Evolutionary conservation across 1,284 basidiomycete species (phyloP).

Genomic region (Malassezia arunalokei): DNA sequence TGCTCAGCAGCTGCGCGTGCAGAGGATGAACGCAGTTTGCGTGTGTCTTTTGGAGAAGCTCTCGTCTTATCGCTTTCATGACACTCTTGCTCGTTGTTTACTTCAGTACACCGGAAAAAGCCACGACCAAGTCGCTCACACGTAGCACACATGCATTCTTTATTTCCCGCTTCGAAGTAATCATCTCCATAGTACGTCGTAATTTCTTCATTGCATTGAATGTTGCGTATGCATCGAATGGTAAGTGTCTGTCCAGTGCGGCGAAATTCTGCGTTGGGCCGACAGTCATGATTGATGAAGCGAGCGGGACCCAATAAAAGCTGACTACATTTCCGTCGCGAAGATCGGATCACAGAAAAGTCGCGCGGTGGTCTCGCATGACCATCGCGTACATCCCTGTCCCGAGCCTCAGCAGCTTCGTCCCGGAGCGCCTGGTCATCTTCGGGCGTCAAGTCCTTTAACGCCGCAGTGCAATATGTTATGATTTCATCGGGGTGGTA

Average conservation of each 20-base stretch:
- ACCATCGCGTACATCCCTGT: conserved; percentile 49
- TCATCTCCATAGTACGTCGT: conserved; percentile 51
- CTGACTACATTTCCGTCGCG: conserved; percentile 79
- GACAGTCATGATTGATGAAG: conserved; percentile 90
- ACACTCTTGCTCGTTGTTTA: background rate
- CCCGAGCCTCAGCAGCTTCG: conserved; percentile 56
- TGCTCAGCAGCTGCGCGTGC: background rate
- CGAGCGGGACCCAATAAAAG: conserved; percentile 80
- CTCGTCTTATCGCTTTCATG: too few species aligned
- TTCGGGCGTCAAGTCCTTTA: conserved; percentile 44
- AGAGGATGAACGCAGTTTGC: conserved; percentile 11
- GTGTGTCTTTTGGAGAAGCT: background rate
- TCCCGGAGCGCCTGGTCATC: conserved; percentile 51
- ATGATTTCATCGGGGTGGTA: conserved; percentile 62
- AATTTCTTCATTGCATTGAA: conserved; percentile 69
- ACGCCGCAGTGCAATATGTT: conserved; percentile 57
- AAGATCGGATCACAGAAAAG: conserved; percentile 80
- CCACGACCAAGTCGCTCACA: conserved; percentile 66
- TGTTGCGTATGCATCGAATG: conserved; percentile 69
- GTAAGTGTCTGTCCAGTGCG: conserved; percentile 75
- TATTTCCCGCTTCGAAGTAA: conserved; percentile 70
- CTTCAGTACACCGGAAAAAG: conserved; percentile 38
- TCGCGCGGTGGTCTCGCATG: conserved; percentile 57
- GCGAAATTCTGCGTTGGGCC: conserved; percentile 75
- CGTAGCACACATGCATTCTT: conserved; percentile 75